Percentiles rank a stretch among this genome's conserved stretches.
Evolutionary conservation across 805 yeast genomes (phyloP).

Genomic region (Candida gorgasii): DNA sequence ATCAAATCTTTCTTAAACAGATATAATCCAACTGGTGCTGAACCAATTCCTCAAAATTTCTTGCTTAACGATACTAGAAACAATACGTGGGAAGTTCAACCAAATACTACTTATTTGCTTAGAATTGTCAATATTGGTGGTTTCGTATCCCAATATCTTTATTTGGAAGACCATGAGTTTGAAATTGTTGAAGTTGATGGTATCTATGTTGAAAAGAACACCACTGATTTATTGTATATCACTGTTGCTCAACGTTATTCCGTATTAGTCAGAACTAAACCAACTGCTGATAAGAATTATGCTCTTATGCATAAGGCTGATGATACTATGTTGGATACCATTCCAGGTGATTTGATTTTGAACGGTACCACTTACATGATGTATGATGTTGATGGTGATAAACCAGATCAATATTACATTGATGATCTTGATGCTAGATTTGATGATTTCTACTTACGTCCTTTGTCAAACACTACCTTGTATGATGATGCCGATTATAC

Average conservation of each 20-base stretch:
- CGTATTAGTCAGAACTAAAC: constrained; percentile 62
- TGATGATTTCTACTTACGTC: constrained; percentile 79
- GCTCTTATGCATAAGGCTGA: constrained; percentile 65
- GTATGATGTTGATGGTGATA: constrained; percentile 41
- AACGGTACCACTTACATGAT: constrained; percentile 57
- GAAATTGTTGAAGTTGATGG: constrained; percentile 47
- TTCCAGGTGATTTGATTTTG: constrained; percentile 57
- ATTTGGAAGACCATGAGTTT: constrained; percentile 43
- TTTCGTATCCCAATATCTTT: constrained; percentile 63
- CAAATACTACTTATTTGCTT: constrained; percentile 61
- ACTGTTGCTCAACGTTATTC: constrained; percentile 84
- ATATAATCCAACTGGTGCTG: constrained; percentile 83
- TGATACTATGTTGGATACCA: constrained; percentile 63
- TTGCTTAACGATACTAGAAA: constrained; percentile 67
- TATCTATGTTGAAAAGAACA: constrained; percentile 58
- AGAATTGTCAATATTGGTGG: constrained; percentile 68
- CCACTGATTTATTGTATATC: constrained; percentile 56
- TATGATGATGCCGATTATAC: constrained; percentile 62
- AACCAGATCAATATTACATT: constrained; percentile 23
- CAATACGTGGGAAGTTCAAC: constrained; percentile 54
- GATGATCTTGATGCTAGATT: constrained; percentile 39
- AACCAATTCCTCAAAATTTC: constrained; percentile 71
- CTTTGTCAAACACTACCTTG: constrained; percentile 53
- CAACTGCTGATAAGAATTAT: constrained; percentile 45
- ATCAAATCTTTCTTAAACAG: constrained; percentile 53